A percentile compares a stretch with the other conserved stretches of the same genome.
These are phyloP conservation scores for Aurantiochytrium sp. DNA, from an alignment of 108 stramenopile species.

Conservation along the genomic window DNA sequence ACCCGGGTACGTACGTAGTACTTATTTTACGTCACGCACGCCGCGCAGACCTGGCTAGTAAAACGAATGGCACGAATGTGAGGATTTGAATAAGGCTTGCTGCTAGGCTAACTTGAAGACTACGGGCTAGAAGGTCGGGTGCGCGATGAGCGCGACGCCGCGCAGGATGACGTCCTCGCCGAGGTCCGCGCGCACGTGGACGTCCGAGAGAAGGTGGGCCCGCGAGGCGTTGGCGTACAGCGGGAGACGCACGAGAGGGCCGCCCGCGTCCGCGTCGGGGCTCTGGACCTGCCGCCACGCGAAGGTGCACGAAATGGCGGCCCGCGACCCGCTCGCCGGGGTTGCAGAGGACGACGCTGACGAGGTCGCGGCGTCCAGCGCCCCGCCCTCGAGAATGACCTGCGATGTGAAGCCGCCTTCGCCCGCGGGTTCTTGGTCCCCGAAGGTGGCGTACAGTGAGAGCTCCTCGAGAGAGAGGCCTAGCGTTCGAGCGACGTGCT, in stretches of 20 bases:
- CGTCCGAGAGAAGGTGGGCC: background rate
- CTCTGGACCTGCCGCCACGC: background rate
- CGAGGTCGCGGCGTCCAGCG: too few species aligned
- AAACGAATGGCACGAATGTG: too few species aligned
- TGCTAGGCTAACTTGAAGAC: background rate
- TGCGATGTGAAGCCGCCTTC: background rate
- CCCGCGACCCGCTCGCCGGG: background rate
- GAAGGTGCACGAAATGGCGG: background rate
- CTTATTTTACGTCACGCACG: too few species aligned
- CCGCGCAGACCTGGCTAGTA: too few species aligned
- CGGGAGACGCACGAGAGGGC: background rate
- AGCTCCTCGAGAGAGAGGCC: background rate
- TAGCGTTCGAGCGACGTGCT: background rate
- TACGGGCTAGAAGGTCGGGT: background rate
- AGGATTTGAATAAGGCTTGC: background rate
- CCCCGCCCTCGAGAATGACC: conserved; percentile 1
- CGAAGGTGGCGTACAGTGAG: background rate
- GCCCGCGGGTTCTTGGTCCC: background rate
- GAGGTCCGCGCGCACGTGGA: background rate
- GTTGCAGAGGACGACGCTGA: too few species aligned
- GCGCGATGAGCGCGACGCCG: conserved; percentile 22
- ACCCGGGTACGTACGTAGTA: too few species aligned
- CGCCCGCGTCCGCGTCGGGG: background rate
- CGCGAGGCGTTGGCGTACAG: background rate
- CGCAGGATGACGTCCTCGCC: background rate